phyloP scores from a whole-genome alignment of 2,329 filamentous ascomycete species.

The Fusarium redolens region DNA sequence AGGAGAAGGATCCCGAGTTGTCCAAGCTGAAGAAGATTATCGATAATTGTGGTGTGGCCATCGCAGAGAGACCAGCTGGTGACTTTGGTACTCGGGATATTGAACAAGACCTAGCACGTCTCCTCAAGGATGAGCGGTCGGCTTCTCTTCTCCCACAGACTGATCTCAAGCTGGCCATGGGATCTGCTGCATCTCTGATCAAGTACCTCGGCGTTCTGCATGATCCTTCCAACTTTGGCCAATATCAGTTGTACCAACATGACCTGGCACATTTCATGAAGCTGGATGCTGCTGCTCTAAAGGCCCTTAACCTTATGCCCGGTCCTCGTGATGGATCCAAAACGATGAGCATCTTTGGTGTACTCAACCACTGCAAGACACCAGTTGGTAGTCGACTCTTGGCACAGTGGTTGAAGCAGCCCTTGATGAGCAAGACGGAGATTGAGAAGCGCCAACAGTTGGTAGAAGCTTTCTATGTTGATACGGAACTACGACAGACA shows the following conservation, averaged over 20 bases:
- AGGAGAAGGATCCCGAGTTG: slow-evolving; percentile 89
- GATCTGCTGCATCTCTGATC: slow-evolving; percentile 90
- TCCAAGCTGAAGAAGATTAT: slow-evolving; percentile 89
- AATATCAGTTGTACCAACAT: slow-evolving; percentile 97
- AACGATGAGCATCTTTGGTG: slow-evolving; percentile 94
- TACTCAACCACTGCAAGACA: slow-evolving; percentile 98
- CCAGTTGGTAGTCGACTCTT: slow-evolving; percentile 89
- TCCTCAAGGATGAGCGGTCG: slow-evolving; percentile 87
- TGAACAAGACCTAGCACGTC: slow-evolving; percentile 88
- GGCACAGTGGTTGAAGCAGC: slow-evolving; percentile 97
- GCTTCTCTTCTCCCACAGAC: slow-evolving; percentile 85
- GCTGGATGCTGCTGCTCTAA: slow-evolving; percentile 91
- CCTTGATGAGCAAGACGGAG: slow-evolving; percentile 88
- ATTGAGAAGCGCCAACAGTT: slow-evolving; percentile 93
- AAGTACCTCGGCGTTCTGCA: slow-evolving; percentile 93
- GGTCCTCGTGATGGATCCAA: slow-evolving; percentile 95
- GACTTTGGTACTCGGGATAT: slow-evolving; percentile 94
- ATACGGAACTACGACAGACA: slow-evolving; percentile 92
- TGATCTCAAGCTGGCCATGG: slow-evolving; percentile 95
- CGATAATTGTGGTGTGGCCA: slow-evolving; percentile 89
- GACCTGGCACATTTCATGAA: slow-evolving; percentile 99
- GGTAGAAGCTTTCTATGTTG: slow-evolving; percentile 92
- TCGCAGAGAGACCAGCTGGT: slow-evolving; percentile 79
- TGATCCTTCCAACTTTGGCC: slow-evolving; percentile 93
- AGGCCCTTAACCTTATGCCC: slow-evolving; percentile 96